Base-by-base conservation (phyloP, 495 filamentous ascomycete genomes). In the Hyaloscypha variabilis region DNA sequence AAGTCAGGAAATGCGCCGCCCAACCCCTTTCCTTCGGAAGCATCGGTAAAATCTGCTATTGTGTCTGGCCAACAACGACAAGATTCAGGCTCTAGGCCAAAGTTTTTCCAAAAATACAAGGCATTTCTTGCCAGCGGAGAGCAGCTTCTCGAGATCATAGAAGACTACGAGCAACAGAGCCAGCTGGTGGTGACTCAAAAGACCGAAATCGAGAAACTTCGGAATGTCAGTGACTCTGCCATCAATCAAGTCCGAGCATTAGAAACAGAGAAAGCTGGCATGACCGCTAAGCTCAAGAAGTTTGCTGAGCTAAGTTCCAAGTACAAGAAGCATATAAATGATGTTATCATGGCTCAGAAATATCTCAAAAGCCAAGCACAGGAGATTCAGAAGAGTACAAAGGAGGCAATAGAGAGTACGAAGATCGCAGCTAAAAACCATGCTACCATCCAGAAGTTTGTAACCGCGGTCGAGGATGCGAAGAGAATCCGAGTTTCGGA, bases 251-350 rank as follows among this genome's bases (percentile, higher is more conserved):
- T 66, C 39, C 13, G 52, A 24, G 11, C 2, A 3, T 31, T 72
- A n/a, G 36, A 63, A 28, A 17, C 25, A 14, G 62, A 67, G 13
- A 73, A 73, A 14, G 21, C 24, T 11, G 53, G 14, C 13, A 36
- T 69, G 30, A 58, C 6, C 11, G 39, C 26, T 17, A 65, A 67
- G 52, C n/a, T 67, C n/a, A 34, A 62, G 25, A 67, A 51, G 49
- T 57, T 67, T 21, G 54, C 19, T 0, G 65, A 67, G 2, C n/a
- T 56, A 2, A 46, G 60, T 39, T 17, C 34, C 10, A 65, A 42
- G 51, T 73, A 73, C 53, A 68, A 58, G 39, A 58, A 60, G 2
- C 71, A 73, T 24, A 69, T 69, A 55, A 73, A 73, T 46, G 59
- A 71, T 5, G 66, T 73, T 17, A 57, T 71, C 4, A 36, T 42